Base-by-base conservation (phyloP, 371 early-diverging fungal species). In the Catenaria anguillulae region DNA sequence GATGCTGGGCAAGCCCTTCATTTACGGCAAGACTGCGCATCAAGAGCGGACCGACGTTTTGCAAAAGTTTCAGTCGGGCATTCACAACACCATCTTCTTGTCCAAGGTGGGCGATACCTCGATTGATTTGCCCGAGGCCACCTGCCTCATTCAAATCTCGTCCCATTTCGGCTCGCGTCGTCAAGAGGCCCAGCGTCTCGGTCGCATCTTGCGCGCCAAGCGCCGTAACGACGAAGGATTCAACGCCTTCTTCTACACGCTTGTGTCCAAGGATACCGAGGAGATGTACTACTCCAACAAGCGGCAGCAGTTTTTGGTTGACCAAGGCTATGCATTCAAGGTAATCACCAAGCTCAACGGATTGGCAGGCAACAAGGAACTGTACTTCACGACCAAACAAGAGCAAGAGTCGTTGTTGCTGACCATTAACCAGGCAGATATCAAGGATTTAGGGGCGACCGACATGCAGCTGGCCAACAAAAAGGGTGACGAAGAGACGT, bases 101-200 rank as follows among this genome's bases (percentile, higher is more conserved):
- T 93, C 94, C 62, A 99, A 99, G 75, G 96, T 95, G 56, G 99
- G 99, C 69, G 99, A 99, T 73, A 99, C 99, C 6, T 96, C 97
- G 50, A 92, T 99, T 36, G 99, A 99, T 80, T 72, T 99, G 46
- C 99, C 99, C 23, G 99, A 99, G 70, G 99, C 99, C 0, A 98
- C 97, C 0, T 97, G 97, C 66, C 76, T 99, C 63, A 99, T 99
- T 67, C 94, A 99, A 71, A 97, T 99, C 4, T 96, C 97, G 12
- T 89, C 93, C 2, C 99, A 99, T 69, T 99, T 92, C 75, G 99
- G 99, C 31, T 93, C 94, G 33, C 84, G 99, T 61, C 84, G 99
- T 62, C 99, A 99, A 76, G 99, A 99, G 76, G 99, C 99, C 2
- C 99, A 99, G 74, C 84, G 99, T 8, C 74, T 99, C 54, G 97